Base-by-base conservation (phyloP, 768 basidiomycete genomes). In the Tylopilus sp. region DNA sequence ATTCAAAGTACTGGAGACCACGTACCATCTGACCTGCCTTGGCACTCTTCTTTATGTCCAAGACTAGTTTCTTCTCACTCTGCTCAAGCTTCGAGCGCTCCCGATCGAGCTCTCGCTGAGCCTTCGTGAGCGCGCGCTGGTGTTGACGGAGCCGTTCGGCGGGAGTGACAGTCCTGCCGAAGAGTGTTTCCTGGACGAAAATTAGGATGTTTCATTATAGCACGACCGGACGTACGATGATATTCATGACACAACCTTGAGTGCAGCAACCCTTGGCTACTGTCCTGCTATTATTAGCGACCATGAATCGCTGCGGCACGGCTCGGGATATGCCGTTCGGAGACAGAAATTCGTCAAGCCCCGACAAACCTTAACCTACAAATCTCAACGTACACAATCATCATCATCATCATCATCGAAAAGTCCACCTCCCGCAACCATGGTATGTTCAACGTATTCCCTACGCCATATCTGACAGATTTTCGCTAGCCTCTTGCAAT, bases 61-160 rank as follows among this genome's bases (percentile, higher is more conserved):
- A 75, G 53, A 98, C 82, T 49, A 98, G 85, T 70, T 97, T 98
- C 85, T 96, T 98, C 78, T 98, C 97, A 65, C 89, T 87, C 68
- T 88, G 86, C 72, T 98, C 97, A 38, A 98, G 85, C 72, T 95
- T 98, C 30, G 79, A 76, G 55, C 92, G 87, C 73, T 99, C 97
- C 57, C 97, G 85, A 72, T 98, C 97, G 47, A 98, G 88, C 73
- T 98, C 97, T 44, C 97, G 87, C 73, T 98, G 95, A 9, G 97
- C 97, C 71, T 98, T 98, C 31, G 92, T 88, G 58, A 98, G 84
- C 3, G 93, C 84, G 31, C 96, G 87, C 71, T 99, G 97, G 70
- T 99, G 95, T 72, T 98, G 92, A 51, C 96, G 87, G 57, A 99
- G 81, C 52, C 94, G 86, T 73, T 99, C 97, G 24, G 96, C 96